Percentiles rank a stretch among this genome's conserved stretches.
Evolutionary conservation across 2,329 filamentous ascomycete species (phyloP).

Genomic region (Botryotinia calthae): DNA sequence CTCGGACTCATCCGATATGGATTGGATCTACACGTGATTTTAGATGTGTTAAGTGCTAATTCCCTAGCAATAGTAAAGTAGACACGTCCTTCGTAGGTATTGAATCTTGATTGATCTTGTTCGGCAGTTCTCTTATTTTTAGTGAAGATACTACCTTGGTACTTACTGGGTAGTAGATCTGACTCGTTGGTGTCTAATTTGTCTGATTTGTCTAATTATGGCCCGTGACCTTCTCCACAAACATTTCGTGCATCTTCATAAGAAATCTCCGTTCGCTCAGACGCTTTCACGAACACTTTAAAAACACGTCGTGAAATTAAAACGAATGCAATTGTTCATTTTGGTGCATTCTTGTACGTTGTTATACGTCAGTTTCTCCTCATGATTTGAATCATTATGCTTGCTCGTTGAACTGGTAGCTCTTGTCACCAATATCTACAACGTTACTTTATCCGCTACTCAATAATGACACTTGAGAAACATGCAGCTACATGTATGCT

Average conservation of each 20-base stretch:
- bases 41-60: background rate
- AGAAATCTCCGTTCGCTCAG: slow-evolving; percentile 12
- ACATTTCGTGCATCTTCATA: slow-evolving; percentile 1
- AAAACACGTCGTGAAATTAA: background rate
- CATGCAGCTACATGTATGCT: slow-evolving; percentile 8
- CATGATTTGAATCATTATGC: background rate
- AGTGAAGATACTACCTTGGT: background rate
- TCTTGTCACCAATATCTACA: slow-evolving; percentile 15
- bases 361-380: background rate
- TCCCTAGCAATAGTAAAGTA: too few species aligned
- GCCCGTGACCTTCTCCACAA: background rate
- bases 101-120: background rate
- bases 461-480: background rate
- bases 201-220: background rate
- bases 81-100: background rate
- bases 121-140: background rate
- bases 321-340: background rate
- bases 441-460: slow-evolving; percentile 6
- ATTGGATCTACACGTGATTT: background rate
- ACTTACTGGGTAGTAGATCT: background rate
- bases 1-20: background rate
- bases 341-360: background rate
- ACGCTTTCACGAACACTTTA: background rate
- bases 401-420: background rate
- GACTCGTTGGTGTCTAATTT: background rate